Evolutionary conservation across 78 protist species (phyloP), one percentile per base, ranked within the genome.

Genomic region (Dictyostelium citrinum): DNA sequence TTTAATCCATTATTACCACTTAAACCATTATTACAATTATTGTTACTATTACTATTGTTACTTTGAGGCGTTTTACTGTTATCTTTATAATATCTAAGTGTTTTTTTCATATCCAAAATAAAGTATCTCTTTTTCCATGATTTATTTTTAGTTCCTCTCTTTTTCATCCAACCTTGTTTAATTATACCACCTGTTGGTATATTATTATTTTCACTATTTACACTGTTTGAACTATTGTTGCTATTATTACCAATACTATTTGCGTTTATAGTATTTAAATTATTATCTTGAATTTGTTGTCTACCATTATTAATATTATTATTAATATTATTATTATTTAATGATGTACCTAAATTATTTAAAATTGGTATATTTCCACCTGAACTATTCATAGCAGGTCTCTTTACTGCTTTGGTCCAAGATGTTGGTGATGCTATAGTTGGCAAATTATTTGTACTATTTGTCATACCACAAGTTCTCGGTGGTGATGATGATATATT

Each of bases 81-180:
- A 33, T 55, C 45, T 17, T 77, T 71, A 41, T 86, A 86, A 29
- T 86, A 86, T 37, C 70, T 64, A 9, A 86, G 24, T 6, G 58
- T 86, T 60, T 77, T 75, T 86, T 60, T 58, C 74, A 64, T 61
- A 31, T 86, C 92, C 31, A 86, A 60, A 39, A 86, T 86, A 64
- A 86, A 86, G 16, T 77, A 86, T 64, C 92, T 22, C 61, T 77
- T 75, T 77, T 86, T 86, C 92, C 92, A 86, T 22, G 84, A 77
- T 60, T 86, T 86, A 14, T 76, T 81, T 45, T 75, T 86, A 31
- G 39, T 72, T 27, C 92, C 92, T 39, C 84, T 68, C 46, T 86
- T 86, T 41, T 51, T 75, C 92, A 86, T 86, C 92, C 92, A 86
- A 20, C 92, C 92, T 12, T 86, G 92, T 60, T 86, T 86, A 17